A percentile compares a stretch with the other conserved stretches of the same genome.
Conservation (phyloP, 306 rosid genomes). For the Morella rubra region DNA sequence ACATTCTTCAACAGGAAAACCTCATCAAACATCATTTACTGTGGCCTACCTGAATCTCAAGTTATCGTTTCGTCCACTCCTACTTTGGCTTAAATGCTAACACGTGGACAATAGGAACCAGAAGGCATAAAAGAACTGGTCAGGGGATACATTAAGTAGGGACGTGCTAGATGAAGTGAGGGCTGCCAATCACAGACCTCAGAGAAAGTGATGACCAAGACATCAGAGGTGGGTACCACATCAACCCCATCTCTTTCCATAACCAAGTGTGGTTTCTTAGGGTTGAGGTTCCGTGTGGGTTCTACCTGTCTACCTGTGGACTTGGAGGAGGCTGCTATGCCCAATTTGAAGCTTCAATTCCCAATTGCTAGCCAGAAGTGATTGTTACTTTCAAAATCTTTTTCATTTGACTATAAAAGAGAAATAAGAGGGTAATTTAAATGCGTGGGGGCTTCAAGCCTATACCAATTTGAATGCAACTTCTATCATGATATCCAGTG, state of each 20-base stretch:
- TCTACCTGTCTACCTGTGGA: not conserved
- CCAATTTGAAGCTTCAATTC: not conserved
- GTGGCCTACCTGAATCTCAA: conserved; percentile 5
- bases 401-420: not conserved
- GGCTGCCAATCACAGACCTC: not conserved
- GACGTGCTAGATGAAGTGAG: not conserved
- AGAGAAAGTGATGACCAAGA: not conserved
- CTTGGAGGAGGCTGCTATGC: not conserved
- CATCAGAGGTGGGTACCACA: not conserved
- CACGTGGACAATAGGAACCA: not conserved
- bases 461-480: not conserved
- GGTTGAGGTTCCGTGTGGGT: not conserved
- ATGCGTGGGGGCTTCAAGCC: conserved; percentile 3
- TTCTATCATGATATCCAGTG: too few relatives aligned
- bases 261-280: not conserved
- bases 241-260: not conserved
- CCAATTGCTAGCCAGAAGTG: not conserved
- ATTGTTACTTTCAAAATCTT: not conserved
- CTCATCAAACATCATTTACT: not conserved
- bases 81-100: not conserved
- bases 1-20: not conserved
- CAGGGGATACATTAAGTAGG: not conserved
- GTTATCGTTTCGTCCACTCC: not conserved
- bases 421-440: not conserved
- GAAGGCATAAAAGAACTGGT: not conserved